These are phyloP conservation scores for Phialemonium atrogriseum DNA, from an alignment of 2,329 filamentous ascomycete species.

Conservation along the genomic window DNA sequence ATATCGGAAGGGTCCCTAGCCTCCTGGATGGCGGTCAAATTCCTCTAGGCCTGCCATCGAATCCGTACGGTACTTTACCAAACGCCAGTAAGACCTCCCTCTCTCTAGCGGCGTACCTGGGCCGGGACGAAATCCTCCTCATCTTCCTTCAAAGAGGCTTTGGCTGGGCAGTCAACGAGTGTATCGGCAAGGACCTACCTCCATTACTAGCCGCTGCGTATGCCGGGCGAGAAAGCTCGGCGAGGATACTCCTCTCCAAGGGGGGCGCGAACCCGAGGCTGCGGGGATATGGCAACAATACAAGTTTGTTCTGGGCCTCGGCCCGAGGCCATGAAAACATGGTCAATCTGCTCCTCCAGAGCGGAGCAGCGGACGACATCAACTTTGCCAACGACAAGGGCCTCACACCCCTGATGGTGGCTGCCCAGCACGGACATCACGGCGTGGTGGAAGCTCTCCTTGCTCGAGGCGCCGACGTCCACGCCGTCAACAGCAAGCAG, in stretches of 20 bases:
- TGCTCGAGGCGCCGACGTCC: not conserved
- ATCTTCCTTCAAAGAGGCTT: slow-evolving; percentile 1
- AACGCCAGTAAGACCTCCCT: slow-evolving; percentile 2
- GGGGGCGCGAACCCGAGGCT: slow-evolving; percentile 1
- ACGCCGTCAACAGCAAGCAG: not conserved
- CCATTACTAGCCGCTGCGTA: slow-evolving; percentile 1
- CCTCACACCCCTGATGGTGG: not conserved
- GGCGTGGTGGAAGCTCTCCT: not conserved
- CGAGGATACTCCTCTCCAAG: not conserved
- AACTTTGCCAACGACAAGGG: not conserved
- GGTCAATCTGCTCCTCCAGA: not conserved
- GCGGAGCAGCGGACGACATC: not conserved
- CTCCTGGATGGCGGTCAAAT: not conserved
- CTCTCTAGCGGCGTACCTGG: not conserved
- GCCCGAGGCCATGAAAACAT: not conserved
- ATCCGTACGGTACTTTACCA: slow-evolving; percentile 1
- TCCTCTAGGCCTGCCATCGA: not conserved
- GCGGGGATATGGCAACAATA: slow-evolving; percentile 1
- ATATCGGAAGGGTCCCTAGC: not conserved
- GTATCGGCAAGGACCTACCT: slow-evolving; percentile 1
- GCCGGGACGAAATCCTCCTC: slow-evolving; percentile 1
- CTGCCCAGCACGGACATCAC: not conserved
- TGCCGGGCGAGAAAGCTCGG: not conserved
- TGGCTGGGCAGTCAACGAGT: slow-evolving; percentile 2
- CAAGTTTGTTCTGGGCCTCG: not conserved